Evolutionary conservation across 164 flowering plant genomes (phyloP).

Genomic region (Taxillus chinensis): DNA sequence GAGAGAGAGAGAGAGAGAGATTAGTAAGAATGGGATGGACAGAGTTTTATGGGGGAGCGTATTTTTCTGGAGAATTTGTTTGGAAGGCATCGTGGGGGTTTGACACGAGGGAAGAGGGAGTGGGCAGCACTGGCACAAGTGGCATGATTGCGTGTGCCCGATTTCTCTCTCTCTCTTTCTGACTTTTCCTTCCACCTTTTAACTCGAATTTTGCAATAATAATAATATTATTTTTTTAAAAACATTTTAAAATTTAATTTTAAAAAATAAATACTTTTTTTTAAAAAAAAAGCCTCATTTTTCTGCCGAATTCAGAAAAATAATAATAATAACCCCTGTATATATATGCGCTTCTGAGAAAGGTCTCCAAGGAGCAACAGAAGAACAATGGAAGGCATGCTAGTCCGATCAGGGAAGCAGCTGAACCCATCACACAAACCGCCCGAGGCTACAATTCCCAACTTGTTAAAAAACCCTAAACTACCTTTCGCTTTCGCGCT

Average conservation of each 20-base stretch:
- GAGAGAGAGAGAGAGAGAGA: neutral
- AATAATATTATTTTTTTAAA: too few relatives aligned
- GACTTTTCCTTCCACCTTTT: too few relatives aligned
- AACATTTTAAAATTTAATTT: too few relatives aligned
- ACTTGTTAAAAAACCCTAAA: slow-evolving; percentile 24
- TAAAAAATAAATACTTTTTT: too few relatives aligned
- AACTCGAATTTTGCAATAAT: too few relatives aligned
- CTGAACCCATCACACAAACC: slow-evolving; percentile 1
- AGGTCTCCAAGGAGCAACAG: too few relatives aligned
- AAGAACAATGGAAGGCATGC: slow-evolving; percentile 5
- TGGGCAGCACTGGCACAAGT: slow-evolving; percentile 15
- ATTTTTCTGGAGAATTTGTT: neutral
- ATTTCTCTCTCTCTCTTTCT: too few relatives aligned
- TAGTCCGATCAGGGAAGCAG: slow-evolving; percentile 5
- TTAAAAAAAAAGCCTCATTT: too few relatives aligned
- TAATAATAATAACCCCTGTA: too few relatives aligned
- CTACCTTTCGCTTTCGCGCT: slow-evolving; percentile 37
- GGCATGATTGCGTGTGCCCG: neutral
- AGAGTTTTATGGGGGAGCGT: neutral
- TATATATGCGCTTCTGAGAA: too few relatives aligned
- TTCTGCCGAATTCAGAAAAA: too few relatives aligned
- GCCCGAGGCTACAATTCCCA: neutral
- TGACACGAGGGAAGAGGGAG: slow-evolving; percentile 21
- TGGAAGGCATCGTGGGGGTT: neutral
- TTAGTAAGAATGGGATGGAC: slow-evolving; percentile 7